phyloP scores from a whole-genome alignment of 148 eudicot species.

The Spergularia marina region DNA sequence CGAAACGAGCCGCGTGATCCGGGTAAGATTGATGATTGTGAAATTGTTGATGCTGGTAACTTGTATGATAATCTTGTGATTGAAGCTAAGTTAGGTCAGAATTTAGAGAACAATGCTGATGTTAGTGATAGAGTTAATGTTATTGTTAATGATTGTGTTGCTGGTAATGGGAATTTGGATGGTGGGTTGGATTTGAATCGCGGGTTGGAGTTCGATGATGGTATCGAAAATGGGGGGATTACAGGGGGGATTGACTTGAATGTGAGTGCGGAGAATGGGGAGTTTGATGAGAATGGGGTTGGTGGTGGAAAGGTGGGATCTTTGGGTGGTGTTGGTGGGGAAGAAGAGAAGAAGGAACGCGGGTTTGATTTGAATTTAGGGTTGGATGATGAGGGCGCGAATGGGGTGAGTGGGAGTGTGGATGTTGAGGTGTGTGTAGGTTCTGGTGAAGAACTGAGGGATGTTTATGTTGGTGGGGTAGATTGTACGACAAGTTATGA shows the following conservation, averaged over 20 bases:
- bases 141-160: conserved; percentile 20
- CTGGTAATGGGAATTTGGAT: conserved; percentile 23
- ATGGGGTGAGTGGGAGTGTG: conserved; percentile 16
- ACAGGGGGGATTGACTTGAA: conserved; percentile 60
- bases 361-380: conserved; percentile 78
- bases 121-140: neutral
- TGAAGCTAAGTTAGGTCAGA: conserved; percentile 11
- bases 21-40: conserved; percentile 38
- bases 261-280: conserved; percentile 50
- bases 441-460: conserved; percentile 28
- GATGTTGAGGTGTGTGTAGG: conserved; percentile 19
- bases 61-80: conserved; percentile 23
- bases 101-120: conserved; percentile 12
- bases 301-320: conserved; percentile 15
- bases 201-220: conserved; percentile 40
- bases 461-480: conserved; percentile 15
- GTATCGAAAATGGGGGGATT: conserved; percentile 17
- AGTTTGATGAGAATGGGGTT: conserved; percentile 24
- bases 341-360: conserved; percentile 33
- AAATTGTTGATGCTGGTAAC: conserved; percentile 14
- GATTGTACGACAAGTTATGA: conserved; percentile 22
- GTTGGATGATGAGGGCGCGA: conserved; percentile 35
- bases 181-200: conserved; percentile 51
- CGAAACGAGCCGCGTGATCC: conserved; percentile 26
- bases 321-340: conserved; percentile 12